A percentile compares a stretch with the other conserved stretches of the same genome.
Conservation (phyloP, 148 eudicot genomes). For the Silene conica region DNA sequence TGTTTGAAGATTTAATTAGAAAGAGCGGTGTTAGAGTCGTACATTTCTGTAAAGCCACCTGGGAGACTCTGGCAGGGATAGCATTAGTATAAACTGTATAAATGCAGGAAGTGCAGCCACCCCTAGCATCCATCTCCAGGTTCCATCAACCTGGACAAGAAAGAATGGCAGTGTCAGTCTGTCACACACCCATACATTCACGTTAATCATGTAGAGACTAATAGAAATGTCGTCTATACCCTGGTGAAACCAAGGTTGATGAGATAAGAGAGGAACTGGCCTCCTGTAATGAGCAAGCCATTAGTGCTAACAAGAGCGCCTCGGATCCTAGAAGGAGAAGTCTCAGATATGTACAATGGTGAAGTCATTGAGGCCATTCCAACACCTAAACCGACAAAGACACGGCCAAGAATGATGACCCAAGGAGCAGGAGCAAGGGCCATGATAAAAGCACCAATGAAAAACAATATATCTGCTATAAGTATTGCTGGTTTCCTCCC, state of each 20-base stretch:
- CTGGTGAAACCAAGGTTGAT: conserved; percentile 39
- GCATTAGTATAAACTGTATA: conserved; percentile 26
- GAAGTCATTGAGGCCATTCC: conserved; percentile 47
- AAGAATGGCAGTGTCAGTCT: not conserved
- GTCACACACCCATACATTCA: too few species aligned
- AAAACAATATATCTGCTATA: conserved; percentile 32
- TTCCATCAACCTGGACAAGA: conserved; percentile 29
- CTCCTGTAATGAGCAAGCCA: conserved; percentile 42
- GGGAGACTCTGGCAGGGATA: conserved; percentile 34
- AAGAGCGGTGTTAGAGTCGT: not conserved
- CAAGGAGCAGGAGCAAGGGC: conserved; percentile 35
- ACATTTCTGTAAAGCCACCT: conserved; percentile 38
- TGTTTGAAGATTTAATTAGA: not conserved
- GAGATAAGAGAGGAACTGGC: conserved; percentile 38
- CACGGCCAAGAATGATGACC: conserved; percentile 35
- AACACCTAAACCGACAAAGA: conserved; percentile 41
- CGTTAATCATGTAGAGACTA: too few species aligned
- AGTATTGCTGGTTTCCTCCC: conserved; percentile 35
- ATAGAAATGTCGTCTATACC: too few species aligned
- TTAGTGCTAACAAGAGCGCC: conserved; percentile 44
- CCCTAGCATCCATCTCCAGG: conserved; percentile 48
- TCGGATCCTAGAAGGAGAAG: conserved; percentile 37
- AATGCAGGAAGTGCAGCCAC: conserved; percentile 34
- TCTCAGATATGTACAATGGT: conserved; percentile 42
- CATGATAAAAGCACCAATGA: conserved; percentile 38